Conservation (phyloP, 768 basidiomycete species). For the Lepiota subincarnata region DNA sequence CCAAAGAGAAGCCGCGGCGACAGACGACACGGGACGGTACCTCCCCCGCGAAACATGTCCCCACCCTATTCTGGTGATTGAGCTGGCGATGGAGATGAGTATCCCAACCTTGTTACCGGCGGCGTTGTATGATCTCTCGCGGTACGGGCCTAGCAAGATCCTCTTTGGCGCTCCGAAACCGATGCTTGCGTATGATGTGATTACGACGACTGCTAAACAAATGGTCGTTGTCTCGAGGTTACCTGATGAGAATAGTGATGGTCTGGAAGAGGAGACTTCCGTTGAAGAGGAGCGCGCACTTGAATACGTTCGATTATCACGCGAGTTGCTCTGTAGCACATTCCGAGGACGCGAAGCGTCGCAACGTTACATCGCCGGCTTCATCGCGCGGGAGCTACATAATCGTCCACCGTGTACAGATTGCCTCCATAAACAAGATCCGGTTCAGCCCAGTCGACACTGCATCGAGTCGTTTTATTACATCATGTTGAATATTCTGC, state of each 20-base stretch:
- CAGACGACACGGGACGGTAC: conserved; percentile 49
- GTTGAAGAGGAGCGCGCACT: conserved; percentile 9
- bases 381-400: conserved; percentile 54
- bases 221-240: not conserved
- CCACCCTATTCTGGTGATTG: conserved; percentile 68
- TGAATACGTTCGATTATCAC: conserved; percentile 27
- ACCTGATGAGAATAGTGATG: not conserved
- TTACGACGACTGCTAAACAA: not conserved
- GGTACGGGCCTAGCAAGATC: conserved; percentile 71
- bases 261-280: too few species aligned
- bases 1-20: conserved; percentile 52
- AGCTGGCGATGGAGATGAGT: conserved; percentile 62
- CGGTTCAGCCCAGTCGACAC: conserved; percentile 28
- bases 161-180: conserved; percentile 44
- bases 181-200: conserved; percentile 25
- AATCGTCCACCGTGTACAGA: conserved; percentile 41
- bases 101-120: conserved; percentile 57
- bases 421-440: conserved; percentile 40
- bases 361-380: conserved; percentile 58
- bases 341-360: conserved; percentile 63
- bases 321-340: conserved; percentile 34
- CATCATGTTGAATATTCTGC: conserved; percentile 68
- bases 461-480: conserved; percentile 74
- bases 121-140: conserved; percentile 70
- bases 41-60: conserved; percentile 53